Conservation (phyloP, 352 stramenopile genomes). For the Globisporangium ultimum region DNA sequence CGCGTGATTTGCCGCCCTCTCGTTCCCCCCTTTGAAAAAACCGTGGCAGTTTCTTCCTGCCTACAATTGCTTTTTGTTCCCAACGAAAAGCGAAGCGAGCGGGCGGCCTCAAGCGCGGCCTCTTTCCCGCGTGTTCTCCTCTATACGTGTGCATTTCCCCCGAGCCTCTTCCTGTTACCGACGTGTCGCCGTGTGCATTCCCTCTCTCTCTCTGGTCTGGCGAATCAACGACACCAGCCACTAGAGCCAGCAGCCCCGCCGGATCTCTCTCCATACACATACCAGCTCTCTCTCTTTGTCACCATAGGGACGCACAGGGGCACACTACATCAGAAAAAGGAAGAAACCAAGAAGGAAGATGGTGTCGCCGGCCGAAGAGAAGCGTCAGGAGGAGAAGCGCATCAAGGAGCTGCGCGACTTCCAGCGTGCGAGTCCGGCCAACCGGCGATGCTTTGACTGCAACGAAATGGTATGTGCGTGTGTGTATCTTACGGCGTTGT, state of each 20-base stretch:
- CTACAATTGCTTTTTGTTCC: neutral
- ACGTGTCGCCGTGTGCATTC: no score
- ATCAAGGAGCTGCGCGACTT: conserved; percentile 87
- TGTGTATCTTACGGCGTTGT: neutral
- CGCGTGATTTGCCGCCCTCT: neutral
- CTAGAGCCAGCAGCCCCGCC: no score
- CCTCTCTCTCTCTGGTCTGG: no score
- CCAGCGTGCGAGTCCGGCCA: conserved; percentile 63
- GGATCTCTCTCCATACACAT: no score
- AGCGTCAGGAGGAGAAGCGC: conserved; percentile 77
- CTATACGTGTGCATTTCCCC: no score
- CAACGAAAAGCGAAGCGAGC: no score
- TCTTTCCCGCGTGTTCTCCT: no score
- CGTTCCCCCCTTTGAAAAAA: neutral
- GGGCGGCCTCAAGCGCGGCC: no score
- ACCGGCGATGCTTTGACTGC: conserved; percentile 89
- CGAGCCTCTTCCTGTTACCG: no score
- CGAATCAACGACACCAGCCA: no score
- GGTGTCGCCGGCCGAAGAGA: conserved; percentile 49
- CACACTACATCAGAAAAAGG: neutral
- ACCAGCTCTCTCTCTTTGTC: no score
- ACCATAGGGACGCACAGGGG: no score
- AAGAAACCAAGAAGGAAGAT: neutral
- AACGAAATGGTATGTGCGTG: conserved; percentile 75
- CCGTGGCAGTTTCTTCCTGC: neutral